phyloP scores from a whole-genome alignment of 495 filamentous ascomycete species.

The Penicillium macrosclerotiorum region DNA sequence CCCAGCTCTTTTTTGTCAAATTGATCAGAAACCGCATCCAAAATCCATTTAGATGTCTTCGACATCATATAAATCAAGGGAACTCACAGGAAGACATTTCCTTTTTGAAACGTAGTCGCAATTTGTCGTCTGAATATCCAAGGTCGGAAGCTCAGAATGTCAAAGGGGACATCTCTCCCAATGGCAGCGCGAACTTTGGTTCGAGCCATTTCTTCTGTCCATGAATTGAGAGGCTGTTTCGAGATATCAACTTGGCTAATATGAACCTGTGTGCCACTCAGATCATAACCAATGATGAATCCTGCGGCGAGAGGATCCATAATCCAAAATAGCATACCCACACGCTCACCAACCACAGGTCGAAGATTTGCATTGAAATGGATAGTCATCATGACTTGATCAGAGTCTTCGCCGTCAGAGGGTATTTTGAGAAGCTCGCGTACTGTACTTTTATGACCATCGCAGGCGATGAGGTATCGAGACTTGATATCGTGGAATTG shows the following conservation, averaged over 20 bases:
- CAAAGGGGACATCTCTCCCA: slow-evolving; percentile 30
- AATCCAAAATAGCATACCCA: slow-evolving; percentile 46
- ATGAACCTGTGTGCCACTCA: slow-evolving; percentile 37
- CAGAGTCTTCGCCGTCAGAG: slow-evolving; percentile 38
- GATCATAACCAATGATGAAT: slow-evolving; percentile 42
- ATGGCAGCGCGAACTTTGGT: slow-evolving; percentile 34
- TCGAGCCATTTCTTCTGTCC: slow-evolving; percentile 33
- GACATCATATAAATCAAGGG: not conserved
- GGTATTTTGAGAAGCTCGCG: slow-evolving; percentile 28
- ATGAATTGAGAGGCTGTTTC: slow-evolving; percentile 33
- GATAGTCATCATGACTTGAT: slow-evolving; percentile 48
- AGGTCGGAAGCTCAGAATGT: slow-evolving; percentile 37
- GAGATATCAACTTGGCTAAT: slow-evolving; percentile 41
- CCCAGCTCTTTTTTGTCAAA: slow-evolving; percentile 36
- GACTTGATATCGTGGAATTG: slow-evolving; percentile 18
- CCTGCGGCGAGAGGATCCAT: slow-evolving; percentile 39
- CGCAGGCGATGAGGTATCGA: slow-evolving; percentile 34
- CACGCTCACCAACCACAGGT: slow-evolving; percentile 30
- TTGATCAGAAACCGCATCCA: slow-evolving; percentile 1
- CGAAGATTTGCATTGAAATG: slow-evolving; percentile 41
- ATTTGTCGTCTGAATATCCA: slow-evolving; percentile 42
- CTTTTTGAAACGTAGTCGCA: slow-evolving; percentile 28
- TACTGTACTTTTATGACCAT: slow-evolving; percentile 38
- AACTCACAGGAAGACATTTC: slow-evolving; percentile 38
- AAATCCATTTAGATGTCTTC: no score